phyloP scores from a whole-genome alignment of 768 basidiomycete species.

The Rhizopogon vinicolor region DNA sequence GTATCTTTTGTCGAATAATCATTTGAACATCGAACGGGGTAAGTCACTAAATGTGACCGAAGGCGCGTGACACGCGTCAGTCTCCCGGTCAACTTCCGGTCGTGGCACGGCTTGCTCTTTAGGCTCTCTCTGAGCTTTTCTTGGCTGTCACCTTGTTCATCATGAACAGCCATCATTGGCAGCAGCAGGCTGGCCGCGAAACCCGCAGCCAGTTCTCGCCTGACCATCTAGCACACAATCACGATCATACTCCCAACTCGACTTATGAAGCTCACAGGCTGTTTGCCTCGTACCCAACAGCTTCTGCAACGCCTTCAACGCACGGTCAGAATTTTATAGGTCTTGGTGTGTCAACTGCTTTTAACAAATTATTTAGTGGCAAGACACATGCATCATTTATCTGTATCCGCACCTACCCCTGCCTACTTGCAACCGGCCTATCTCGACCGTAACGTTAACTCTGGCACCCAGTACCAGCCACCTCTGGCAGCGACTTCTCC shows the following conservation, averaged over 20 bases:
- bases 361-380: constrained; percentile 43
- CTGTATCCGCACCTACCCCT: constrained; percentile 53
- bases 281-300: constrained; percentile 65
- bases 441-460: constrained; percentile 27
- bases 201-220: constrained; percentile 9
- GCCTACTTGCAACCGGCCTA: constrained; percentile 60
- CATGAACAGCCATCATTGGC: constrained; percentile 24
- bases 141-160: constrained; percentile 1
- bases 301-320: constrained; percentile 71
- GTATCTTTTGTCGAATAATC: background rate
- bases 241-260: constrained; percentile 34
- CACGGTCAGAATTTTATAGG: constrained; percentile 47
- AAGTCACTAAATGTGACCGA: background rate
- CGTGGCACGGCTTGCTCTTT: background rate
- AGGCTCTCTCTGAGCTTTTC: constrained; percentile 3
- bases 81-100: background rate
- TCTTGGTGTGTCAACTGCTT: background rate
- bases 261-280: constrained; percentile 67
- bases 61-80: constrained; percentile 2
- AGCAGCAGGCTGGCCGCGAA: constrained; percentile 13
- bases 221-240: constrained; percentile 8
- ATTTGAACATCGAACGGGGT: background rate
- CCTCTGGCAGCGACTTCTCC: constrained; percentile 41
- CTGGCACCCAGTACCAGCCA: constrained; percentile 21
- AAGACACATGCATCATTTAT: constrained; percentile 59